phyloP scores from a whole-genome alignment of 2,329 filamentous ascomycete species.

The Camptophora hylomeconis region DNA sequence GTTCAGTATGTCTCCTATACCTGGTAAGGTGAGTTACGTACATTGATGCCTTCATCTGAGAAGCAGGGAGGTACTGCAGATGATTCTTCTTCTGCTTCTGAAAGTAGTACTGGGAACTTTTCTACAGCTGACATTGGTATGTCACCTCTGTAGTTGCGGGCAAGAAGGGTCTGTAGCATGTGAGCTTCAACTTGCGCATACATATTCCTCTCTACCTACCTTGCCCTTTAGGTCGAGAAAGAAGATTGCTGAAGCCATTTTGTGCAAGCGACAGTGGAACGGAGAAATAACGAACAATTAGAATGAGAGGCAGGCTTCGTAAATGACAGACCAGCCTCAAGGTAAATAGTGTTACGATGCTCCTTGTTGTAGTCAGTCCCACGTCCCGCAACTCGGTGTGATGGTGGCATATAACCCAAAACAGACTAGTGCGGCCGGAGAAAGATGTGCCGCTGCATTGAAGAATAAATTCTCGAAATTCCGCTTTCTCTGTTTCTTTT shows the following conservation, averaged over 20 bases:
- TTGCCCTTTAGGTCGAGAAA: slow-evolving; percentile 99
- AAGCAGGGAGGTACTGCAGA: slow-evolving; percentile 96
- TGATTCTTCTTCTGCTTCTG: slow-evolving; percentile 97
- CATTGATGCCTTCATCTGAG: slow-evolving; percentile 96
- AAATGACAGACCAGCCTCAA: too few species aligned
- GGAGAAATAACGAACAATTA: neutral
- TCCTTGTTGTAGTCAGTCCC: too few species aligned
- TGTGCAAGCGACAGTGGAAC: slow-evolving; percentile 18
- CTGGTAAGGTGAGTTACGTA: slow-evolving; percentile 33
- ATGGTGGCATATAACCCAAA: too few species aligned
- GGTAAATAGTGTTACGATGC: too few species aligned
- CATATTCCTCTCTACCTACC: slow-evolving; percentile 38
- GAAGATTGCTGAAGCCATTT: slow-evolving; percentile 94
- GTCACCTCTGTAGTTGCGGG: slow-evolving; percentile 95
- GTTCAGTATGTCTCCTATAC: slow-evolving; percentile 4
- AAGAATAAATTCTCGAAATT: slow-evolving; percentile 4
- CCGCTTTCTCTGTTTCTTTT: slow-evolving; percentile 25
- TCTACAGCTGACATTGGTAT: slow-evolving; percentile 99
- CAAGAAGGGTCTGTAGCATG: slow-evolving; percentile 69
- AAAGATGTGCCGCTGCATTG: neutral
- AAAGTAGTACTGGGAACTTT: slow-evolving; percentile 89
- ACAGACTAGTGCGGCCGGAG: slow-evolving; percentile 5
- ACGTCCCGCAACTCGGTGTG: too few species aligned
- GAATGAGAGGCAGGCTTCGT: neutral
- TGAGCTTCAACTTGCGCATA: slow-evolving; percentile 3